Evolutionary conservation across 768 basidiomycete species (phyloP).

Genomic region (Termitomyces sp.): DNA sequence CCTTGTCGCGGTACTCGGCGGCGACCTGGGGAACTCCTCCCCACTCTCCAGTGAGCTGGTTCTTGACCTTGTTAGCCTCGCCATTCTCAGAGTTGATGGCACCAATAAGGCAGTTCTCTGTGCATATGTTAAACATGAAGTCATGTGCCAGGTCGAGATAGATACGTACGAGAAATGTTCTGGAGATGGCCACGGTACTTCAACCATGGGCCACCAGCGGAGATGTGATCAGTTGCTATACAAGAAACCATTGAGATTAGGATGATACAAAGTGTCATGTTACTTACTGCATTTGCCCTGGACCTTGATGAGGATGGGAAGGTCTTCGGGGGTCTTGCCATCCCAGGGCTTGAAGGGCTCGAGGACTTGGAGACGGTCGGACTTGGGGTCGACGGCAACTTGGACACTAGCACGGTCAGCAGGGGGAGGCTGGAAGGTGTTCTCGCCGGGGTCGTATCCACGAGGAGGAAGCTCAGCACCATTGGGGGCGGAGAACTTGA

Average conservation of each 20-base stretch:
- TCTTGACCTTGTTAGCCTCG: constrained; percentile 94
- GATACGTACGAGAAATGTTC: constrained; percentile 84
- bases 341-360: constrained; percentile 90
- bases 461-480: constrained; percentile 92
- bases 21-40: constrained; percentile 82
- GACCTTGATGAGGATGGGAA: constrained; percentile 97
- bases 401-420: constrained; percentile 73
- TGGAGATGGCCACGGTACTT: constrained; percentile 99
- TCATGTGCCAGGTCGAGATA: constrained; percentile 5
- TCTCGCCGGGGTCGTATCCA: constrained; percentile 94
- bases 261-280: neutral
- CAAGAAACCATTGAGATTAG: neutral
- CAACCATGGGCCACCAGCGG: constrained; percentile 98
- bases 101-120: constrained; percentile 96
- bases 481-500: constrained; percentile 92
- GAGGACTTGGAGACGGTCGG: constrained; percentile 87
- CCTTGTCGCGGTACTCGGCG: constrained; percentile 82
- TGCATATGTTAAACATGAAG: neutral
- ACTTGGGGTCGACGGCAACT: constrained; percentile 80
- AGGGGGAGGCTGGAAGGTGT: constrained; percentile 97
- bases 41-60: constrained; percentile 83
- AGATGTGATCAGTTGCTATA: constrained; percentile 86
- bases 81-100: constrained; percentile 95
- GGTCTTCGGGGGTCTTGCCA: constrained; percentile 83
- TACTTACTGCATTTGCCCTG: constrained; percentile 96